Evolutionary conservation across 345 rosid species (phyloP), one percentile per base, ranked within the genome.

Genomic region (Geranium rotundifolium): DNA sequence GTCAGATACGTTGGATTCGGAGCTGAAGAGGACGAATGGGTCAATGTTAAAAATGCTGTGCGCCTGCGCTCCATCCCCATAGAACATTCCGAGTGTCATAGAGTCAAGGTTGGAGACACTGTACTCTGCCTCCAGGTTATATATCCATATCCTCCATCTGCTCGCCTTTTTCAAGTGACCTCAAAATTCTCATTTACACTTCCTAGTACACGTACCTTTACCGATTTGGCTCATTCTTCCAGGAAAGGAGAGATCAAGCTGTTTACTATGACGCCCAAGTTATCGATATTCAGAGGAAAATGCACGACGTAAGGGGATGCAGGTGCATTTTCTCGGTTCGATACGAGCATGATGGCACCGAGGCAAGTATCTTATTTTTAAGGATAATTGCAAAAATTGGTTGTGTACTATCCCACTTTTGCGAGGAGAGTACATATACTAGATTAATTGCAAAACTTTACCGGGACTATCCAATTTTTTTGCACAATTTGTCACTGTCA

Each of bases 71-170:
- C 95, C 49, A 50, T 84, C 70, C 95, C 90, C 0, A 46, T 81
- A 34, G 90, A 87, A 55, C 74, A 64, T 70, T 76, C 84, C 7
- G 88, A 87, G 64, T 87, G 95, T 49, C 68, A 78, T 12, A 75
- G 67, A 65, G 67, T 87, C 68, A 75, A 68, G 72, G 74, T 72
- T 58, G 90, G 95, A 56, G 95, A 81, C 65, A 71, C 70, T 29
- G 72, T 84, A 27, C 78, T 86, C 60, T 87, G 95, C 81, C 81
- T 77, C 68, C 95, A 81, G 88, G 95, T 84, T n/a, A n/a, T n/a
- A n/a, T n/a, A n/a, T n/a, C n/a, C 60, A 65, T 34, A 19, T 59
- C 12, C 31, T 52, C 16, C 46, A 31, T 41, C 19, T 27, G 17
- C 19, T 18, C n/a, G 52, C 9, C 30, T 50, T 6, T 56, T 60